Evolutionary conservation across 495 filamentous ascomycete species (phyloP).

Genomic region (Penicillium atrosanguineum): DNA sequence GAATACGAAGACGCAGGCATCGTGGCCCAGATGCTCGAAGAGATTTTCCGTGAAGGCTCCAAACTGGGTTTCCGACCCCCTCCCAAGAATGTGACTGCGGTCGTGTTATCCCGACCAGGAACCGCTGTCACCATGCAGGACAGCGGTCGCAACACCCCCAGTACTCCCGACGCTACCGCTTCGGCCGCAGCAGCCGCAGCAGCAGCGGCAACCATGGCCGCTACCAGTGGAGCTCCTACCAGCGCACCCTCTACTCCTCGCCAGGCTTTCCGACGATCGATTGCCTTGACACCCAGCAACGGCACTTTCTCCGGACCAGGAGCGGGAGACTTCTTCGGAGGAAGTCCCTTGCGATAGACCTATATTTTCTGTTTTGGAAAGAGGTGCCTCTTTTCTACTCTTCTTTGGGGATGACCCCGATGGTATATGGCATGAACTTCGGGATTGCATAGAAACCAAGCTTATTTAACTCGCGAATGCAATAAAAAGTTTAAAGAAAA

Average conservation of each 20-base stretch:
- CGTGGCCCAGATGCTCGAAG: constrained; percentile 67
- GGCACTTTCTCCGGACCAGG: constrained; percentile 43
- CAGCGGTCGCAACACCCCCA: constrained; percentile 47
- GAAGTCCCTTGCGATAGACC: constrained; percentile 41
- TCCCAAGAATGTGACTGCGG: constrained; percentile 32
- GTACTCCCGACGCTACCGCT: constrained; percentile 31
- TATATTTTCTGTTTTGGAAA: not conserved
- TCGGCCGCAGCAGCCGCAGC: constrained; percentile 8
- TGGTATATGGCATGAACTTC: constrained; percentile 2
- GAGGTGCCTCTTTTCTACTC: not conserved
- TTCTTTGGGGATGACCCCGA: not conserved
- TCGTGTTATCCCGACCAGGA: constrained; percentile 43
- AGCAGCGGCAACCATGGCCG: constrained; percentile 1
- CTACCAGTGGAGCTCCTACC: constrained; percentile 11
- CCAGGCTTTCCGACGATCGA: constrained; percentile 46
- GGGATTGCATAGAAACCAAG: constrained; percentile 4
- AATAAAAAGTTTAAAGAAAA: not conserved
- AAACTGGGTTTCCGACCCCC: constrained; percentile 75
- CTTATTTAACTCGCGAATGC: constrained; percentile 5
- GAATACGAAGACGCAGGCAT: constrained; percentile 86
- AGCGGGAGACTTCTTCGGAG: constrained; percentile 41
- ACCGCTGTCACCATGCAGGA: constrained; percentile 46
- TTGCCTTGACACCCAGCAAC: constrained; percentile 47
- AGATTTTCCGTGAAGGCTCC: constrained; percentile 73
- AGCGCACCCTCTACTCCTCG: constrained; percentile 45